phyloP scores from a whole-genome alignment of 2,329 filamentous ascomycete species.

The Colletotrichum sp. region DNA sequence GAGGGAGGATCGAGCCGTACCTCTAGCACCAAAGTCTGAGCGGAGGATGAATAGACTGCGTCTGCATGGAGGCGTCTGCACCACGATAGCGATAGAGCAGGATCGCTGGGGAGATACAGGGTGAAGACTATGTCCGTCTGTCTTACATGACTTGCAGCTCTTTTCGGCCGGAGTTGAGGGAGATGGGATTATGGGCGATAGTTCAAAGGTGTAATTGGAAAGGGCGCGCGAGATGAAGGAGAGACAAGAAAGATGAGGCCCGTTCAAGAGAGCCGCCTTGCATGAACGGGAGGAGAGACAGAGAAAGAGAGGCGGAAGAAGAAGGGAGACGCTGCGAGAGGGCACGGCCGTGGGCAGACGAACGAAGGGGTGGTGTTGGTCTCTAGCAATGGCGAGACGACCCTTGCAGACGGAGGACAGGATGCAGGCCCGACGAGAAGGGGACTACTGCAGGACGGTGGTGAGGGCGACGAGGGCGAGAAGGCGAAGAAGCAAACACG shows the following conservation, averaged over 20 bases:
- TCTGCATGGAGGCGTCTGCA: not conserved
- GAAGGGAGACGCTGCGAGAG: slow-evolving; percentile 3
- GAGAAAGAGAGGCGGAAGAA: slow-evolving; percentile 5
- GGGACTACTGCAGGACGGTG: slow-evolving; percentile 2
- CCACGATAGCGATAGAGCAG: not conserved
- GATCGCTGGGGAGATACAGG: not conserved
- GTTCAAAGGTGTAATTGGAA: not conserved
- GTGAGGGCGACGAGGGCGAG: not conserved
- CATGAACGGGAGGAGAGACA: slow-evolving; percentile 16
- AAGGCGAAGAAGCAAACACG: slow-evolving; percentile 9
- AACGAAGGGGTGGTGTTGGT: not conserved
- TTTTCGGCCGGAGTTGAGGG: slow-evolving; percentile 7
- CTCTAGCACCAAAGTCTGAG: not conserved
- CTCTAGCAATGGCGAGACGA: not conserved
- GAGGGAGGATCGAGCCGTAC: slow-evolving; percentile 9
- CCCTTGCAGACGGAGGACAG: slow-evolving; percentile 13
- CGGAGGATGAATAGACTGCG: not conserved
- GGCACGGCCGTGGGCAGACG: not conserved
- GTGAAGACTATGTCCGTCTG: not conserved
- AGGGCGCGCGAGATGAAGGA: slow-evolving; percentile 1
- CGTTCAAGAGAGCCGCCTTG: not conserved
- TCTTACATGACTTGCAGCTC: slow-evolving; percentile 10
- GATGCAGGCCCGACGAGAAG: not conserved
- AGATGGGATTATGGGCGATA: not conserved
- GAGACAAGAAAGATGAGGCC: slow-evolving; percentile 5